These are phyloP conservation scores for Aspergillus costaricaensis DNA, from an alignment of 2,329 filamentous ascomycete species.

Conservation along the genomic window DNA sequence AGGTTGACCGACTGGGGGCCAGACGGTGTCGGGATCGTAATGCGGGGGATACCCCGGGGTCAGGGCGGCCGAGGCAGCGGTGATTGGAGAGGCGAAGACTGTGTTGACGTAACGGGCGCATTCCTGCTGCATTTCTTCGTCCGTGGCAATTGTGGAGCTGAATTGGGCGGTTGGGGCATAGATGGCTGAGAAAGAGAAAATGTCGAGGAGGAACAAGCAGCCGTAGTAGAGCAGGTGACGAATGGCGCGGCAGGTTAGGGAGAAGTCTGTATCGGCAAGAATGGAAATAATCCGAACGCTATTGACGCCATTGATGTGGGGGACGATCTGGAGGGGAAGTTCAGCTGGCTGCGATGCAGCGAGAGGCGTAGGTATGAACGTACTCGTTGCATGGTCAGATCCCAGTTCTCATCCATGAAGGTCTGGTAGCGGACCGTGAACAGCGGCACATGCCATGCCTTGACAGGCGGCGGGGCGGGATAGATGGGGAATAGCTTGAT, in stretches of 20 bases:
- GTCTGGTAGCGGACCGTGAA: constrained; percentile 59
- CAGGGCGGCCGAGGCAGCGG: constrained; percentile 22
- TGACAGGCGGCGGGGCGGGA: constrained; percentile 72
- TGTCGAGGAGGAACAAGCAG: constrained; percentile 84
- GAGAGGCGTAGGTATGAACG: background rate
- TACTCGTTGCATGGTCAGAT: constrained; percentile 55
- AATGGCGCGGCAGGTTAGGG: constrained; percentile 81
- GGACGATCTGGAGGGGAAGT: constrained; percentile 61
- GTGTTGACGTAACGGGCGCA: constrained; percentile 80
- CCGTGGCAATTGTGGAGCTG: constrained; percentile 70
- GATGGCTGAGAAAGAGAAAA: constrained; percentile 91
- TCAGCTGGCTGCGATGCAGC: background rate
- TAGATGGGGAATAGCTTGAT: constrained; percentile 92
- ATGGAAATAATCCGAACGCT: constrained; percentile 85
- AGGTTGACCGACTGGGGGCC: constrained; percentile 43
- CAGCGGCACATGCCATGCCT: constrained; percentile 88
- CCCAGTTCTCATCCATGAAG: constrained; percentile 58
- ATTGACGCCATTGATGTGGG: constrained; percentile 86
- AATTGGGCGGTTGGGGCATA: constrained; percentile 83
- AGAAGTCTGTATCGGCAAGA: constrained; percentile 80
- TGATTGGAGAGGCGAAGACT: constrained; percentile 40
- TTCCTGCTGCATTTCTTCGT: constrained; percentile 79
- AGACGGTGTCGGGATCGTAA: constrained; percentile 42
- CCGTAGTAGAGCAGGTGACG: constrained; percentile 92
- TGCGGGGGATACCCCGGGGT: constrained; percentile 16